Percentiles rank a stretch among this genome's conserved stretches.
Conservation (phyloP, 169 alveolate genomes). For the Plasmodium coatneyi region DNA sequence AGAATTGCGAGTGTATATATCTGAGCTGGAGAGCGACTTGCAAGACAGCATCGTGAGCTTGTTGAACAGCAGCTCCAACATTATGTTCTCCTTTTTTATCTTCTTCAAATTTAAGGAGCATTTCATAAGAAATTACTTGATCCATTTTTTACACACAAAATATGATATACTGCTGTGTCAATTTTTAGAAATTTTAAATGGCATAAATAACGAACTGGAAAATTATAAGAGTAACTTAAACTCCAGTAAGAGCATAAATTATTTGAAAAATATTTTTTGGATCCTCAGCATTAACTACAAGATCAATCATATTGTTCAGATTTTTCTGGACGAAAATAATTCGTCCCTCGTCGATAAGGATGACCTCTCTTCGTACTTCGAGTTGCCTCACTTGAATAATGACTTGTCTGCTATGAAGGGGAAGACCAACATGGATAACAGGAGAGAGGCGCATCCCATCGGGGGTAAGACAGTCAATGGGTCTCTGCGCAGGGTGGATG, state of each 20-base stretch:
- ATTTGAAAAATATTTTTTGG: conserved; percentile 74
- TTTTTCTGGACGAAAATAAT: conserved; percentile 54
- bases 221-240: conserved; percentile 54
- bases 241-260: conserved; percentile 43
- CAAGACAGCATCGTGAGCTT: conserved; percentile 85
- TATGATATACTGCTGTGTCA: conserved; percentile 44
- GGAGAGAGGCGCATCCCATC: not conserved
- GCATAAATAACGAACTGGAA: conserved; percentile 56
- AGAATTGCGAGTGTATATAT: conserved; percentile 95
- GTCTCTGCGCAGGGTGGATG: not conserved
- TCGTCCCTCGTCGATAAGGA: not conserved
- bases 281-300: conserved; percentile 67
- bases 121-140: conserved; percentile 56
- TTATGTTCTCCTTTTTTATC: conserved; percentile 86
- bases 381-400: conserved; percentile 35
- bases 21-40: conserved; percentile 83
- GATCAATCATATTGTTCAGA: conserved; percentile 49
- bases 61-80: conserved; percentile 92
- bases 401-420: not conserved
- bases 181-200: conserved; percentile 67
- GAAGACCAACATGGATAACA: not conserved
- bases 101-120: conserved; percentile 60
- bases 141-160: conserved; percentile 40
- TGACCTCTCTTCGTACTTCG: conserved; percentile 30
- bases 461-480: not conserved